Evolutionary conservation across 441 rosid species (phyloP).

Genomic region (Corymbia calophylla): DNA sequence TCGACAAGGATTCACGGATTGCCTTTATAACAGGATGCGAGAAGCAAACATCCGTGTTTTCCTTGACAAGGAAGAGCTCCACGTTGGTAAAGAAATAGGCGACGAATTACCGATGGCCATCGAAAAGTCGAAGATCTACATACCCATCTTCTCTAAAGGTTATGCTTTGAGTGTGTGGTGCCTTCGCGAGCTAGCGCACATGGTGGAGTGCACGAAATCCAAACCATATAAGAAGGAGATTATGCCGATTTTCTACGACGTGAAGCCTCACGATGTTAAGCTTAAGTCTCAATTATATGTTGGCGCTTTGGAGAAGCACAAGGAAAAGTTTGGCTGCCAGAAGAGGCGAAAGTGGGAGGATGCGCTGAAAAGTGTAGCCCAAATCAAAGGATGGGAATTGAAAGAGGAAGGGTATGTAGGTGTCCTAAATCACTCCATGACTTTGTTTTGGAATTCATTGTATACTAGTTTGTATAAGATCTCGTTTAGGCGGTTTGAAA

Average conservation of each 20-base stretch:
- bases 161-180: not conserved
- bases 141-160: not conserved
- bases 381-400: not conserved
- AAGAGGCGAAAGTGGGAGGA: not conserved
- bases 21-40: rapidly evolving
- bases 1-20: not conserved
- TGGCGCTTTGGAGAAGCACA: not conserved
- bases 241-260: not conserved
- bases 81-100: rapidly evolving
- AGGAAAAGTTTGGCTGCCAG: not conserved
- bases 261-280: not conserved
- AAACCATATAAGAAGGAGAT: not conserved
- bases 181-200: not conserved
- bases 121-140: not conserved
- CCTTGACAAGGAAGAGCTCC: not conserved
- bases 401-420: not conserved
- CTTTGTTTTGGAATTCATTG: not conserved
- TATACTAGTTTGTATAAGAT: not conserved
- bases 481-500: not conserved
- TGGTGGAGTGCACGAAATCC: not conserved
- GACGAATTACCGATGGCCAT: not conserved
- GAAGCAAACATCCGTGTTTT: not conserved
- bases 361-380: not conserved
- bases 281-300: not conserved
- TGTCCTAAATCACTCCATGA: rapidly evolving